Percentiles rank a stretch among this genome's conserved stretches.
Evolutionary conservation across 371 early-diverging fungal species (phyloP).

Genomic region (Mortierella sp.): DNA sequence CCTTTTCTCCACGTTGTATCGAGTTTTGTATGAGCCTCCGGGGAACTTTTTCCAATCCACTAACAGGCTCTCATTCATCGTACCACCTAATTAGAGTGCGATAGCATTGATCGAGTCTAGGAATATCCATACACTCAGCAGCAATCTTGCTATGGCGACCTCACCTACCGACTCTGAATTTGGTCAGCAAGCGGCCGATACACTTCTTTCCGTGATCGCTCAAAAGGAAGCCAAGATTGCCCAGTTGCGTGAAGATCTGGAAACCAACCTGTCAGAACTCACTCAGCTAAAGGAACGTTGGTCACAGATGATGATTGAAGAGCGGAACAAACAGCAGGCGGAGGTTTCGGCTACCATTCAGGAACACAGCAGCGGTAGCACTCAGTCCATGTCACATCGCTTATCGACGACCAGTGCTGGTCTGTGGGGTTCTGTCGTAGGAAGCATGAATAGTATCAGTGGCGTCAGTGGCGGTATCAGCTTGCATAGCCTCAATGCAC

Average conservation of each 20-base stretch:
- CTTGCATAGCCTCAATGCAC: conserved; percentile 31
- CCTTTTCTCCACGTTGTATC: too few species aligned
- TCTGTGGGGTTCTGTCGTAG: conserved; percentile 47
- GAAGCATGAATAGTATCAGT: conserved; percentile 50
- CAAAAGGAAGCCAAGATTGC: conserved; percentile 53
- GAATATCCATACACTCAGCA: conserved; percentile 47
- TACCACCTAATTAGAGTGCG: conserved; percentile 30
- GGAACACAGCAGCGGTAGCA: conserved; percentile 30
- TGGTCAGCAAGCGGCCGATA: conserved; percentile 34
- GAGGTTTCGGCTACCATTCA: conserved; percentile 50
- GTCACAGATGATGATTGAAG: conserved; percentile 54
- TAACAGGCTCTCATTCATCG: too few species aligned
- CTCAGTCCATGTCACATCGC: conserved; percentile 41
- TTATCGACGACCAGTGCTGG: conserved; percentile 47
- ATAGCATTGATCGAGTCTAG: conserved; percentile 44
- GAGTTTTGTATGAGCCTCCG: too few species aligned
- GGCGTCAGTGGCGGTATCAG: conserved; percentile 52
- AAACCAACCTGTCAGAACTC: conserved; percentile 38
- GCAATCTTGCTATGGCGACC: conserved; percentile 50
- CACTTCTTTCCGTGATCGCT: conserved; percentile 45
- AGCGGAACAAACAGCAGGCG: conserved; percentile 41
- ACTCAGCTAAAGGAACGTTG: conserved; percentile 51
- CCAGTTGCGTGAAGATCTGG: conserved; percentile 47
- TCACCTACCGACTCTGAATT: conserved; percentile 45
- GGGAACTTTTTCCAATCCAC: too few species aligned